These are phyloP conservation scores for Detonula confervacea DNA, from an alignment of 352 stramenopile genomes.

Conservation along the genomic window DNA sequence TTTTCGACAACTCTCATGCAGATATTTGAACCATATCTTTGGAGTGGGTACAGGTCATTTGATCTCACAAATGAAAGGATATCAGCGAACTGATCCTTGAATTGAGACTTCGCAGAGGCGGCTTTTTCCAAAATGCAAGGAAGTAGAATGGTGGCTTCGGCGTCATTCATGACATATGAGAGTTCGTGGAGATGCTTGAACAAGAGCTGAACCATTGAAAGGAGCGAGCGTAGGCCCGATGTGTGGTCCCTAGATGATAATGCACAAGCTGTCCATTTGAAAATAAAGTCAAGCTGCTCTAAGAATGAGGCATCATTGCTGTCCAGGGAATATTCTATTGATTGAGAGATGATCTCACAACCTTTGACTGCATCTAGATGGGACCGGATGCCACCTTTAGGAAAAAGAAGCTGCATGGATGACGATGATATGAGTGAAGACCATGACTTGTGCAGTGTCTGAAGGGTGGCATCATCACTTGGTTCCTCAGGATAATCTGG, in stretches of 20 bases:
- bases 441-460: constrained; percentile 76
- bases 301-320: constrained; percentile 54
- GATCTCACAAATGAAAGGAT: constrained; percentile 64
- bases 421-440: constrained; percentile 52
- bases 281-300: constrained; percentile 80
- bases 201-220: constrained; percentile 63
- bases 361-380: constrained; percentile 78
- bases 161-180: constrained; percentile 59
- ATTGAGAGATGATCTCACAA: constrained; percentile 71
- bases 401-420: constrained; percentile 70
- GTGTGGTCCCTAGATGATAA: constrained; percentile 80
- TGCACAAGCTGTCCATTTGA: constrained; percentile 76
- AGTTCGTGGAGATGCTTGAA: constrained; percentile 66
- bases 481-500: constrained; percentile 84
- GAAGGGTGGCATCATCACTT: constrained; percentile 39
- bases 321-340: constrained; percentile 63
- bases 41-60: constrained; percentile 56
- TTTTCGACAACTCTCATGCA: constrained; percentile 79
- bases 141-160: constrained; percentile 71
- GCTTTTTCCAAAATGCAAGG: constrained; percentile 80
- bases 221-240: constrained; percentile 69
- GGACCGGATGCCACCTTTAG: constrained; percentile 69
- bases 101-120: constrained; percentile 75
- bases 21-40: constrained; percentile 68
- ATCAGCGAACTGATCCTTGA: constrained; percentile 73